Conservation (phyloP, 345 rosid genomes). For the Melaleuca alternifolia region DNA sequence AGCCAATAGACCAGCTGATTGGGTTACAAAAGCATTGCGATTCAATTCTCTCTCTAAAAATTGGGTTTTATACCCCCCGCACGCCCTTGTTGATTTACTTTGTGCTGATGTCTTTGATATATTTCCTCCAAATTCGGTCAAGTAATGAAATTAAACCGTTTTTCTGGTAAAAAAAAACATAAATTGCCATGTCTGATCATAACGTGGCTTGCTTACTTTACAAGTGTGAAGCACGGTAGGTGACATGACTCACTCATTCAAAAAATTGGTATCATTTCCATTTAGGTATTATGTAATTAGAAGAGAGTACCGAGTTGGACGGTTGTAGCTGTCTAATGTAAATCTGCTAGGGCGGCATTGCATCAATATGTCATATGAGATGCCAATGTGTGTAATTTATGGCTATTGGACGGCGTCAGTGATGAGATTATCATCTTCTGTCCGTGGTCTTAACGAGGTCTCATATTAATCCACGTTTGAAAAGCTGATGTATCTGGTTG, state of each 20-base stretch:
- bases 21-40: no score
- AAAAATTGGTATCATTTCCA: neutral
- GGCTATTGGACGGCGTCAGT: neutral
- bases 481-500: neutral
- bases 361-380: neutral
- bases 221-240: neutral
- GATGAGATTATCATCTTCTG: neutral
- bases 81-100: no score
- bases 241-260: neutral
- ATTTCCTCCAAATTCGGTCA: no score
- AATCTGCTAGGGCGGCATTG: neutral
- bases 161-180: no score
- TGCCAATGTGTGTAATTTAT: neutral
- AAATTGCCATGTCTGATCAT: neutral
- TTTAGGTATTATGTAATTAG: neutral
- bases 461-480: neutral
- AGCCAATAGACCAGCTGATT: no score
- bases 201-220: accelerated
- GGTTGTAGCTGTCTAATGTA: neutral
- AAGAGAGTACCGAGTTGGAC: neutral
- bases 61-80: no score
- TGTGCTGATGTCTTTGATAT: no score
- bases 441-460: neutral
- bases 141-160: no score
- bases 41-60: no score